These are phyloP conservation scores for Sphaerosporella brunnea DNA, from an alignment of 495 filamentous ascomycete genomes.

Conservation along the genomic window DNA sequence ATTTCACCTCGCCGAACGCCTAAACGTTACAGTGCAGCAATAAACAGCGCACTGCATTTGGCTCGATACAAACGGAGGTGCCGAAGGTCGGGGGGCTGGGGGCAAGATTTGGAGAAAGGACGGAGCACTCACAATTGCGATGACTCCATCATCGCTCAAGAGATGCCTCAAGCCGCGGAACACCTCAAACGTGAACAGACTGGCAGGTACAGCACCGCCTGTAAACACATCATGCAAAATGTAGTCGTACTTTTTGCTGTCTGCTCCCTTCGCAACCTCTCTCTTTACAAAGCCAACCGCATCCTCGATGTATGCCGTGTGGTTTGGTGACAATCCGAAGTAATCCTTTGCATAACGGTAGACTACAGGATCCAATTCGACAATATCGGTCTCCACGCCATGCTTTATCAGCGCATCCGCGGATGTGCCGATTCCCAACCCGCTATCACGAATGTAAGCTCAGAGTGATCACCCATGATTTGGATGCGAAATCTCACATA, in stretches of 20 bases:
- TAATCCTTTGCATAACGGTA: slow-evolving; percentile 64
- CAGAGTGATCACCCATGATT: background rate
- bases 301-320: slow-evolving; percentile 64
- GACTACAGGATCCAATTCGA: slow-evolving; percentile 85
- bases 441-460: slow-evolving; percentile 33
- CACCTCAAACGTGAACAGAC: slow-evolving; percentile 76
- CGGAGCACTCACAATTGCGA: slow-evolving; percentile 58
- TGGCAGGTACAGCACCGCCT: slow-evolving; percentile 75
- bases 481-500: slow-evolving; percentile 38
- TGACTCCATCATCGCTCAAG: slow-evolving; percentile 59
- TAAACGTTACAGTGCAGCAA: no score
- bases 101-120: slow-evolving; percentile 1
- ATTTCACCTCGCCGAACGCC: no score
- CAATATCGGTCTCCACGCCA: slow-evolving; percentile 76
- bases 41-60: no score
- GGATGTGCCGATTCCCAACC: slow-evolving; percentile 80
- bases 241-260: slow-evolving; percentile 51
- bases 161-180: slow-evolving; percentile 46
- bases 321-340: slow-evolving; percentile 61
- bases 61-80: no score
- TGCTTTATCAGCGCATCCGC: slow-evolving; percentile 72
- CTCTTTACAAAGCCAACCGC: slow-evolving; percentile 53
- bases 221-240: slow-evolving; percentile 99
- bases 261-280: slow-evolving; percentile 10
- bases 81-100: no score